A percentile compares a stretch with the other conserved stretches of the same genome.
phyloP scores from a whole-genome alignment of 345 rosid species.

The Melastoma malabathricum region DNA sequence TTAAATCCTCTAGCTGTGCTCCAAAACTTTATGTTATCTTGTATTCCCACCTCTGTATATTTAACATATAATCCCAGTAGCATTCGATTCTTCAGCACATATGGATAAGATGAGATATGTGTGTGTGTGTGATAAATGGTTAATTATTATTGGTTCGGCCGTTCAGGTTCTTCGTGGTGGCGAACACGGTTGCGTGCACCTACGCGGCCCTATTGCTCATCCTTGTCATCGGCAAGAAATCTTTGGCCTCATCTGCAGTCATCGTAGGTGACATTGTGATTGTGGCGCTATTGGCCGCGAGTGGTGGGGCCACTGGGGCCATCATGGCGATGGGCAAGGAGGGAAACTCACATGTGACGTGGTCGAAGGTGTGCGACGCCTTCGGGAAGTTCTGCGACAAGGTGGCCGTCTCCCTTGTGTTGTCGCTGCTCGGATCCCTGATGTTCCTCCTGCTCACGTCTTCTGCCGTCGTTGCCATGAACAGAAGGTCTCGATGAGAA shows the following conservation, averaged over 20 bases:
- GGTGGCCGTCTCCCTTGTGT: slow-evolving; percentile 18
- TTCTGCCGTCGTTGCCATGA: neutral
- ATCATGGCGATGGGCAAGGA: slow-evolving; percentile 37
- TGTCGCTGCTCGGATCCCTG: slow-evolving; percentile 28
- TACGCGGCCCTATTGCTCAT: slow-evolving; percentile 37
- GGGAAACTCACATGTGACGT: slow-evolving; percentile 54
- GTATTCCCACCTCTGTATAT: no score
- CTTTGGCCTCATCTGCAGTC: neutral
- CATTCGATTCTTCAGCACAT: neutral
- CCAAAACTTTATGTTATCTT: no score
- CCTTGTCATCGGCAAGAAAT: slow-evolving; percentile 10
- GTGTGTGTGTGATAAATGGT: no score
- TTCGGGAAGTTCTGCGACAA: slow-evolving; percentile 47
- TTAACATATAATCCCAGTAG: no score
- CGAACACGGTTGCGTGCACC: slow-evolving; percentile 44
- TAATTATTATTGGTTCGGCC: neutral
- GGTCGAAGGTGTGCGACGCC: slow-evolving; percentile 46
- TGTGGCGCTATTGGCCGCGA: slow-evolving; percentile 45
- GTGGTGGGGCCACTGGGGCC: slow-evolving; percentile 43
- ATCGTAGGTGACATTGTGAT: slow-evolving; percentile 28
- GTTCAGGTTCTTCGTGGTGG: slow-evolving; percentile 36
- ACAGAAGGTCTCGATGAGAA: slow-evolving; percentile 1
- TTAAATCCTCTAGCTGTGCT: no score
- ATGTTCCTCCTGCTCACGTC: slow-evolving; percentile 18
- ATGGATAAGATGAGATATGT: neutral